Evolutionary conservation across 1,284 basidiomycete genomes (phyloP).

Genomic region (Papiliotrema nemorosa): DNA sequence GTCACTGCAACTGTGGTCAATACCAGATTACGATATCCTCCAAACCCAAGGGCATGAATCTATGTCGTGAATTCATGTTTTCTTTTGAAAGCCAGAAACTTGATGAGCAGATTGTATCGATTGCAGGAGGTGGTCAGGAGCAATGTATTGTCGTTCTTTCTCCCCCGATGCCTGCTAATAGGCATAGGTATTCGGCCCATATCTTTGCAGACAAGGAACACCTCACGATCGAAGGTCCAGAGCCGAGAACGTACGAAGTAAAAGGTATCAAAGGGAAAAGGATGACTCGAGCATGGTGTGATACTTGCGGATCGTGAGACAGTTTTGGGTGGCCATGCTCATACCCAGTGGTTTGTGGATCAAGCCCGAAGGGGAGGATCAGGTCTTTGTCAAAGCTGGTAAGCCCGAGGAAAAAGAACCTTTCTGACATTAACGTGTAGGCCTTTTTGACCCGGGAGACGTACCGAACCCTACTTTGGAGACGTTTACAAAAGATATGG

Average conservation of each 20-base stretch:
- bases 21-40: conserved; percentile 9
- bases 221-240: conserved; percentile 10
- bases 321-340: background rate
- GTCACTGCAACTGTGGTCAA: conserved; percentile 9
- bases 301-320: conserved; percentile 17
- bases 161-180: background rate
- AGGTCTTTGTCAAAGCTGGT: conserved; percentile 17
- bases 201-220: conserved; percentile 3
- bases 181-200: conserved; percentile 17
- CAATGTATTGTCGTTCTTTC: conserved; percentile 6
- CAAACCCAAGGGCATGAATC: conserved; percentile 6
- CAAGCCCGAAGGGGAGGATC: background rate
- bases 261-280: conserved; percentile 10
- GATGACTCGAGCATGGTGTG: conserved; percentile 19
- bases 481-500: conserved; percentile 21
- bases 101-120: conserved; percentile 13
- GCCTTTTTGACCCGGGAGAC: conserved; percentile 16
- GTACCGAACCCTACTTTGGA: conserved; percentile 16
- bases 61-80: conserved; percentile 8
- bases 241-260: conserved; percentile 12
- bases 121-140: conserved; percentile 16
- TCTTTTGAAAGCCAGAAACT: background rate
- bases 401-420: background rate
- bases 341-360: conserved; percentile 10
- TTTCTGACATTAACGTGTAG: background rate